phyloP scores from a whole-genome alignment of 2,329 filamentous ascomycete species.

The Proliferodiscus dingleyae region DNA sequence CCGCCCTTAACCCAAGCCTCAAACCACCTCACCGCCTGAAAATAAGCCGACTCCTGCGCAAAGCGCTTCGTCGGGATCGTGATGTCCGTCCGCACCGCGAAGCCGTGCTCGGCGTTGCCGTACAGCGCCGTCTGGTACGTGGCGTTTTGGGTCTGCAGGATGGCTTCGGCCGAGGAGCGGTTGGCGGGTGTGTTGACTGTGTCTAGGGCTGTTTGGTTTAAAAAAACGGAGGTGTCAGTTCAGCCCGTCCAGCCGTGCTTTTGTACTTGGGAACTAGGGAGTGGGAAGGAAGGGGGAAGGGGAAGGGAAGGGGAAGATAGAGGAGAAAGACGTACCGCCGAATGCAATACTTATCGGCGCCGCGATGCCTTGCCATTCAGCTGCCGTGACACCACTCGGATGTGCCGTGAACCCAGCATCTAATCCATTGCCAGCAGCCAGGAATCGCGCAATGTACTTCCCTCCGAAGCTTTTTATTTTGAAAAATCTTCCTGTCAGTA shows the following conservation, averaged over 20 bases:
- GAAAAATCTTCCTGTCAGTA: constrained; percentile 6
- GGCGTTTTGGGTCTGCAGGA: constrained; percentile 47
- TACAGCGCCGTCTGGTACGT: constrained; percentile 68
- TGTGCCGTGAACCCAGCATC: constrained; percentile 61
- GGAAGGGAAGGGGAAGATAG: no score
- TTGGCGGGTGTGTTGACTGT: constrained; percentile 11
- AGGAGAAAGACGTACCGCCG: constrained; percentile 44
- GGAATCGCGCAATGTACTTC: constrained; percentile 50
- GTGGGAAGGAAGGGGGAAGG: no score
- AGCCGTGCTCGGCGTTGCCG: constrained; percentile 66
- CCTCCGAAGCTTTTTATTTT: constrained; percentile 52
- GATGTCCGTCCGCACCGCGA: constrained; percentile 63
- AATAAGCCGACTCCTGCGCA: constrained; percentile 74
- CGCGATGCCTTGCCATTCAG: constrained; percentile 52
- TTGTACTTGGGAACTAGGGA: no score
- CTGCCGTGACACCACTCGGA: constrained; percentile 54
- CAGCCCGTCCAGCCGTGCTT: no score
- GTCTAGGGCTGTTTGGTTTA: constrained; percentile 41
- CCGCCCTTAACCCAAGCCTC: constrained; percentile 14
- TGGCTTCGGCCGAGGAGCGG: constrained; percentile 41
- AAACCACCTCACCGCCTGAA: constrained; percentile 73
- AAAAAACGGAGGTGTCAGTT: no score
- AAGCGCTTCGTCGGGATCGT: constrained; percentile 50
- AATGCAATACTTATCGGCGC: constrained; percentile 58
- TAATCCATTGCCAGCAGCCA: constrained; percentile 44